Base-by-base conservation (phyloP, 2,329 filamentous ascomycete species). In the Albophoma yamanashiensis region DNA sequence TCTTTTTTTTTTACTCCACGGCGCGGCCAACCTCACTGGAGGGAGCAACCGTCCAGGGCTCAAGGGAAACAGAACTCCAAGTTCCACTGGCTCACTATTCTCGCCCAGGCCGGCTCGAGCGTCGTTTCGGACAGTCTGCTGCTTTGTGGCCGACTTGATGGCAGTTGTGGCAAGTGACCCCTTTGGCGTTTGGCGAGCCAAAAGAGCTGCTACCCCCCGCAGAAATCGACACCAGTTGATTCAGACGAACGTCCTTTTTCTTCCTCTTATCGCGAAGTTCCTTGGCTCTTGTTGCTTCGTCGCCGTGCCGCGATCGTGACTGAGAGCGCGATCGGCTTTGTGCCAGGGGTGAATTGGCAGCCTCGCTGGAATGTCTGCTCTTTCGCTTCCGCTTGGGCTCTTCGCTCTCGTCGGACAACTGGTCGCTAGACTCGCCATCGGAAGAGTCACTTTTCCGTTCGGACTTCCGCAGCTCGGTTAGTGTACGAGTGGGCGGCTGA, bases 231-330 rank as follows among this genome's bases (percentile, higher is more conserved):
- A 78, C 80, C 60, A 86, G 69, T 31, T 78, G 78, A 67, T 87
- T 87, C 60, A 91, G 73, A 62, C 87, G 86, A 58, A 89, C 78
- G 59, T 88, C 83, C 70, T 87, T 88, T 70, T 85, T 85, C 66
- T 83, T 81, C 53, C 85, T 77, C 68, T 82, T 80, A 50, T 84
- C 82, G 9, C 83, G 81, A 22, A 86, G 71, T 64, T 83, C 77
- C 63, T 79, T 76, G 8, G 74, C 73, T 42, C 69, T 73, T 39
- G 56, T 34, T 47, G 61, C 67, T 61, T 74, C 70, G 15, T 62
- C 25, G 57, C 56, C 67, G 38, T 64, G 65, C 55, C 68, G 67
- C 36, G 70, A 62, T 34, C 63, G 68, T 38, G 72, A 74, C 45
- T 67, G 69, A 47, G 72, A 75, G 25, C 66, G 68, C 58, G 73